phyloP scores from a whole-genome alignment of 192 early-diverging fungal species.

The Spizellomyces punctatus region DNA sequence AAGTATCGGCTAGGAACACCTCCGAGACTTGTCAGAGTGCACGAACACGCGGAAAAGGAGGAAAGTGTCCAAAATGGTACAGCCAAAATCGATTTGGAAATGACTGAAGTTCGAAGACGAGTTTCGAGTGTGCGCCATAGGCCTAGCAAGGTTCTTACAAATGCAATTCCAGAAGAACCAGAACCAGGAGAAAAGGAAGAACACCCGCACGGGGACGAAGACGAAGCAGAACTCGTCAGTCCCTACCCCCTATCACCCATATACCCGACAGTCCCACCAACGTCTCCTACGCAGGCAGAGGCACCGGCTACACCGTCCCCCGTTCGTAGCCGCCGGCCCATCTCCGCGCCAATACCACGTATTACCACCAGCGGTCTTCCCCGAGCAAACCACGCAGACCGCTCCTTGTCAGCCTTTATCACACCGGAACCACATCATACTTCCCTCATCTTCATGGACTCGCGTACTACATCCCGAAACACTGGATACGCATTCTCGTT shows the following conservation, averaged over 20 bases:
- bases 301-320: neutral
- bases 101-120: neutral
- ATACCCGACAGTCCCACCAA: neutral
- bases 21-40: neutral
- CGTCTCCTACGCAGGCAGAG: neutral
- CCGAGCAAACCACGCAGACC: too few species aligned
- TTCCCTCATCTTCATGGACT: constrained; percentile 22
- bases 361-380: neutral
- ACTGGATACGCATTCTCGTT: constrained; percentile 33
- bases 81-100: neutral
- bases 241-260: neutral
- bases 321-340: neutral
- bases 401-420: neutral
- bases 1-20: constrained; percentile 28
- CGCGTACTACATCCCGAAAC: constrained; percentile 14
- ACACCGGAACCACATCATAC: neutral
- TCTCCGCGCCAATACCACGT: neutral
- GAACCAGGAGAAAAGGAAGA: too few species aligned
- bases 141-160: neutral
- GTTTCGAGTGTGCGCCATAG: neutral
- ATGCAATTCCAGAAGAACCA: neutral
- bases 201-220: neutral
- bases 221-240: neutral
- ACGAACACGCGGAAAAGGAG: neutral
- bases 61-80: neutral